phyloP scores from a whole-genome alignment of 257 asterid genomes.

The Parsonsia alboflavescens region DNA sequence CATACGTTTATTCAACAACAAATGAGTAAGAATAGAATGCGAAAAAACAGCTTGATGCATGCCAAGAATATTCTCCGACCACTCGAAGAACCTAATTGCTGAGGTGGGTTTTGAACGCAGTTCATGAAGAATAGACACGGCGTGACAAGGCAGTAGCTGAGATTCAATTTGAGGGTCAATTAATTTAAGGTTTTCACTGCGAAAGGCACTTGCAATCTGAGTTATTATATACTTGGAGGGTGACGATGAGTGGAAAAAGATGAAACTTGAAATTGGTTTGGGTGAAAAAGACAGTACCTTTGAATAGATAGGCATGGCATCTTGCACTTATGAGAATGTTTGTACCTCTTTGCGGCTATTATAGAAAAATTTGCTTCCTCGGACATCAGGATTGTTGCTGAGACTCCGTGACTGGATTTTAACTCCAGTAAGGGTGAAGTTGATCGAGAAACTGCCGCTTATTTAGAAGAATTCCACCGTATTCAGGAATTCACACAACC shows the following conservation, averaged over 20 bases:
- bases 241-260: conserved; percentile 13
- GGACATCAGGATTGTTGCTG: no score
- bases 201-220: conserved; percentile 26
- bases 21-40: conserved; percentile 23
- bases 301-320: conserved; percentile 24
- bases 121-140: conserved; percentile 19
- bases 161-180: conserved; percentile 21
- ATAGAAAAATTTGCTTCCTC: no score
- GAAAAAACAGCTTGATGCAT: conserved; percentile 28
- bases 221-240: conserved; percentile 15
- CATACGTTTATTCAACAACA: conserved; percentile 23
- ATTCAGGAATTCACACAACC: no score
- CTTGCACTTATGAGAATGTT: no score
- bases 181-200: conserved; percentile 18
- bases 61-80: conserved; percentile 38
- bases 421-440: no score
- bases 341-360: no score
- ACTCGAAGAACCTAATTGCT: conserved; percentile 34
- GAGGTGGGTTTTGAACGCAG: conserved; percentile 34
- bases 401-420: no score
- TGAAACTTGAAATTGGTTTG: conserved; percentile 21
- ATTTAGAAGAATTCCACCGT: no score
- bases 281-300: conserved; percentile 25
- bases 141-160: conserved; percentile 26
- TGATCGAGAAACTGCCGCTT: no score